Base-by-base conservation (phyloP, 2,329 filamentous ascomycete species). In the Sarocladium brachiariae region DNA sequence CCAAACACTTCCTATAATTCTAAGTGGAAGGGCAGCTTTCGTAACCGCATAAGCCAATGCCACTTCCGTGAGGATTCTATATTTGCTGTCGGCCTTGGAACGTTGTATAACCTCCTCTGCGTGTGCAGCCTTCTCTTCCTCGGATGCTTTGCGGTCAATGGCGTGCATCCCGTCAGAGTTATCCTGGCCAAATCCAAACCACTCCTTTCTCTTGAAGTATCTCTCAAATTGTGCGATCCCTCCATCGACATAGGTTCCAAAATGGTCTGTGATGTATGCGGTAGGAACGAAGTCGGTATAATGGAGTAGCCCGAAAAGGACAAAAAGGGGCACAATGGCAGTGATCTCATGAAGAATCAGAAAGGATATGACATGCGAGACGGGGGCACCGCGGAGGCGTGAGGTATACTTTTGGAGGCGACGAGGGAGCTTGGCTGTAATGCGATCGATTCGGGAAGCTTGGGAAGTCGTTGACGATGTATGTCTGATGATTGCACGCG, bases 331-430 rank as follows among this genome's bases (percentile, higher is more conserved):
- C 1, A 92, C 67, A 10, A 96, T 71, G 9, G 93, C 92, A 1
- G 93, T 97, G 39, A 96, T 65, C 67, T 99, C 93, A 71, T 99
- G 93, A 0, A 99, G 77, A 34, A 96, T 73, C 10, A 97, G 73
- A 65, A 99, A 99, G 0, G 92, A 84, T 1, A 86, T 81, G 37
- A 95, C 75, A 68, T 96, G 89, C 1, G 88, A 88, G 39, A 90
- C 67, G 0, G 93, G 93, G 1, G 90, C 90, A 51, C 78, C 75
- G 52, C 84, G 80, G 2, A 99, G 79, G 1, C 82, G 81, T 1
- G 72, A 68, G 1, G 87, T 84, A 70, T 90, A 88, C 49, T 73
- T 76, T 52, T 80, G 86, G 11, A 95, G 75, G 54, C 82, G 84
- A 4, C 63, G 70, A 2, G 89, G 89, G 7, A 87, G 75, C 54